A percentile compares a stretch with the other conserved stretches of the same genome.
Conservation (phyloP, 2,329 filamentous ascomycete genomes). For the Rhinocladiella mackenziei region DNA sequence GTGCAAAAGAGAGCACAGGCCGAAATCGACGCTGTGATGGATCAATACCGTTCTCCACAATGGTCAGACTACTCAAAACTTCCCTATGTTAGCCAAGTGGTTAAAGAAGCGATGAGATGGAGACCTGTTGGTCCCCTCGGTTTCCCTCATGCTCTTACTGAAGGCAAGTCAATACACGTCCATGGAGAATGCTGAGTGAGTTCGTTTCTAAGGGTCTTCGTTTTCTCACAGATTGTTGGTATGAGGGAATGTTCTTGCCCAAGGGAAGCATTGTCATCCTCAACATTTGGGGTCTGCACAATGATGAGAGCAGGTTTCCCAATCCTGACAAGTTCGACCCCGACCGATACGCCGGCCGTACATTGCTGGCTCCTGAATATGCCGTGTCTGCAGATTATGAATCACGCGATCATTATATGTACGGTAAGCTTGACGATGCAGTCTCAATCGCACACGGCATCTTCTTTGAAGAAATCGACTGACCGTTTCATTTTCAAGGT, state of each 20-base stretch:
- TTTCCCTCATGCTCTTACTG: conserved; percentile 1
- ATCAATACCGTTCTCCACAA: conserved; percentile 26
- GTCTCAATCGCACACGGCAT: too few relatives aligned
- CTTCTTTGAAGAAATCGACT: conserved; percentile 11
- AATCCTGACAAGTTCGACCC: conserved; percentile 33
- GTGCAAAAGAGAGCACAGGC: conserved; percentile 29
- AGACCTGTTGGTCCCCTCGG: conserved; percentile 28
- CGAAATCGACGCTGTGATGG: conserved; percentile 34
- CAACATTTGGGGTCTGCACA: conserved; percentile 48
- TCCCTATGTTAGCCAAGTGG: conserved; percentile 33
- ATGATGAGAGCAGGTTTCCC: conserved; percentile 27
- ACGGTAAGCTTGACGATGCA: too few relatives aligned
- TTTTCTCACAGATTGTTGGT: conserved; percentile 34
- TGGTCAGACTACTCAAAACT: conserved; percentile 32
- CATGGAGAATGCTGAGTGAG: conserved; percentile 1
- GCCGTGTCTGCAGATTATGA: conserved; percentile 25
- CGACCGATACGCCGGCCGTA: conserved; percentile 31
- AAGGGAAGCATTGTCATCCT: conserved; percentile 43
- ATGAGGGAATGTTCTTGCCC: conserved; percentile 46
- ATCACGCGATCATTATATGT: conserved; percentile 5
- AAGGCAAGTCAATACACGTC: too few relatives aligned
- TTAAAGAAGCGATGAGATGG: conserved; percentile 38
- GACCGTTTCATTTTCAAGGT: conserved; percentile 28
- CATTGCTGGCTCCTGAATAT: conserved; percentile 33
- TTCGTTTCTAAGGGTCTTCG: conserved; percentile 11